phyloP scores from a whole-genome alignment of 2,329 filamentous ascomycete genomes.

The Simplicillium aogashimaense region DNA sequence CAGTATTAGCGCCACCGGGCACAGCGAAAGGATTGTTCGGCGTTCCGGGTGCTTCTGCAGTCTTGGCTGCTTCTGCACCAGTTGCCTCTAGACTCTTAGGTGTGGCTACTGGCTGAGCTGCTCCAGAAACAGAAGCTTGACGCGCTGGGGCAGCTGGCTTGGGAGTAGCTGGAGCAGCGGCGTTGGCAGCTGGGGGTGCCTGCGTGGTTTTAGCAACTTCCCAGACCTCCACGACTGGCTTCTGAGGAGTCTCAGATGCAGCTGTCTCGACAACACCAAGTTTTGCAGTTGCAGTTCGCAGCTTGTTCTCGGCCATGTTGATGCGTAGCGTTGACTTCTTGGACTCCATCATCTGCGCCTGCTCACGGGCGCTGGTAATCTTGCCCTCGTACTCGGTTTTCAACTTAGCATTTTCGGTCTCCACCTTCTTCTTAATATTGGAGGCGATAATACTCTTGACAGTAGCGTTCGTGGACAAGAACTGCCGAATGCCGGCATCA shows the following conservation, averaged over 20 bases:
- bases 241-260: conserved; percentile 74
- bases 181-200: conserved; percentile 13
- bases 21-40: conserved; percentile 9
- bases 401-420: conserved; percentile 51
- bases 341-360: conserved; percentile 61
- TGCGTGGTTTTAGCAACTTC: conserved; percentile 55
- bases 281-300: conserved; percentile 57
- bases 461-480: conserved; percentile 46
- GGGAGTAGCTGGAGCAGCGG: conserved; percentile 7
- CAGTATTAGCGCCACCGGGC: conserved; percentile 9
- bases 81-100: conserved; percentile 9
- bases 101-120: conserved; percentile 11
- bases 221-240: conserved; percentile 81
- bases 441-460: conserved; percentile 47
- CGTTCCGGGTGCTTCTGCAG: conserved; percentile 1
- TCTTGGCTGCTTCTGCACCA: conserved; percentile 1
- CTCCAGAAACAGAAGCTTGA: conserved; percentile 12
- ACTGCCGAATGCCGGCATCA: conserved; percentile 46
- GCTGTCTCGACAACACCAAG: conserved; percentile 71
- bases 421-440: conserved; percentile 62
- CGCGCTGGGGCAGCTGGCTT: conserved; percentile 13
- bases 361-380: conserved; percentile 42
- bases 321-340: conserved; percentile 67
- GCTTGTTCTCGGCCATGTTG: conserved; percentile 68
- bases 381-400: conserved; percentile 46